Evolutionary conservation across 2,329 filamentous ascomycete genomes (phyloP), one percentile per base, ranked within the genome.

Genomic region (Neopestalotiopsis sp.): DNA sequence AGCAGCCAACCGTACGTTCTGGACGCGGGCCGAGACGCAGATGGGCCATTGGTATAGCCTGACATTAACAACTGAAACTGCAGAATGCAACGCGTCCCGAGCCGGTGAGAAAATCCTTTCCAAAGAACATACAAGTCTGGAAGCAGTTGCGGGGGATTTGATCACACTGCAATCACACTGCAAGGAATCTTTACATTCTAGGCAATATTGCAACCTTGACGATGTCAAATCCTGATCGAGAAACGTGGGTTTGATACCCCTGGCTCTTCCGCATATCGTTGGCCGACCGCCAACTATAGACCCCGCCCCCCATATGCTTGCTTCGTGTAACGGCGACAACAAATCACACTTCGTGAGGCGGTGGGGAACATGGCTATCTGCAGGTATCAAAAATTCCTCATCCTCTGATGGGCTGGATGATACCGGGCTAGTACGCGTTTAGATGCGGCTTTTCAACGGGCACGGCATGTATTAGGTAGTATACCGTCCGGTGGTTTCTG

Each of bases 321-420:
- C 9, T 20, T 53, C 24, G 45, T 53, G 45, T 53, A 53, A 53
- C 45, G 4, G n/a, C 17, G 4, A 53, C 17, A 53, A 17, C 45
- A 20, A 53, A 53, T 53, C 45, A 53, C 7, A 53, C 45, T n/a
- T 53, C 20, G n/a, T 20, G 34, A 14, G 45, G 9, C 45, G 20
- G 45, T 53, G 45, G 45, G 20, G n/a, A 17, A 53, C 7, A 53
- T 6, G 45, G 45, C n/a, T 53, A 53, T 14, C 45, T 53, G 45
- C n/a, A 53, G 45, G 45, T 53, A 53, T 53, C 45, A 53, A 53
- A 53, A n/a, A 53, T 53, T 53, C 45, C 45, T 17, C n/a, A 20
- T 53, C 45, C 4, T 24, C 45, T 53, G 45, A 53, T 53, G 45
- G 45, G 45, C 45, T 9, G 17, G 17, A n/a, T 24, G 5, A 9